These are phyloP conservation scores for Citeromyces matritensis DNA, from an alignment of 805 yeast genomes.

Conservation along the genomic window DNA sequence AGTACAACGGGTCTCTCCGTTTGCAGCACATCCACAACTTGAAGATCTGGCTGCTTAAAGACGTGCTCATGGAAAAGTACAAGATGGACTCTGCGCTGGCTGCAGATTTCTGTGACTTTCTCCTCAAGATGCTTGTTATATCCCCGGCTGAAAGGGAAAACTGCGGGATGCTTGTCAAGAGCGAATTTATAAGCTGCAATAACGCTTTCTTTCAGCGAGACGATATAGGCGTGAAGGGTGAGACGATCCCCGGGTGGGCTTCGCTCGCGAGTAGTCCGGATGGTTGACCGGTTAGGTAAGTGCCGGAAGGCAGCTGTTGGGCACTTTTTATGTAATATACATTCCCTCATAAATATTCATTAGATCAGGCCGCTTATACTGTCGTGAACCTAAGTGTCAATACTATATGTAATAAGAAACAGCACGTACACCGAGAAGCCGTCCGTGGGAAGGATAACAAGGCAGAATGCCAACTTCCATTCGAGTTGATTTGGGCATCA, in stretches of 20 bases:
- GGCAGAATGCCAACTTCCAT: too few species aligned
- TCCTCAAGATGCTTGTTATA: slow-evolving; percentile 33
- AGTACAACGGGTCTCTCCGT: slow-evolving; percentile 15
- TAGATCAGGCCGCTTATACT: too few species aligned
- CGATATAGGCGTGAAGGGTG: slow-evolving; percentile 14
- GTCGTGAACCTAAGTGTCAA: too few species aligned
- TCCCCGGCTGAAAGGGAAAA: slow-evolving; percentile 38
- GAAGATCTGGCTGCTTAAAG: slow-evolving; percentile 34
- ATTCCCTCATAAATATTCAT: too few species aligned
- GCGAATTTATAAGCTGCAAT: slow-evolving; percentile 25
- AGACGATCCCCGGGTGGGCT: slow-evolving; percentile 16
- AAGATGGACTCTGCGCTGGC: slow-evolving; percentile 24
- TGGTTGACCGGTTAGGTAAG: too few species aligned
- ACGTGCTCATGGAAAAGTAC: slow-evolving; percentile 33
- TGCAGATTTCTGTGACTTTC: slow-evolving; percentile 25
- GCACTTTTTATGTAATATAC: too few species aligned
- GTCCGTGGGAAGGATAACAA: too few species aligned
- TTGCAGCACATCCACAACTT: slow-evolving; percentile 22
- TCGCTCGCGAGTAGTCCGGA: not conserved
- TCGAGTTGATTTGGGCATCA: too few species aligned
- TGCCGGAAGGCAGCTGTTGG: slow-evolving; percentile 3
- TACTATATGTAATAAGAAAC: too few species aligned
- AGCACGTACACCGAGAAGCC: too few species aligned
- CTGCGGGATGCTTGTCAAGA: slow-evolving; percentile 34
- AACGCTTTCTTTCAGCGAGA: slow-evolving; percentile 11